These are phyloP conservation scores for Penicillium canariense DNA, from an alignment of 495 filamentous ascomycete species.

Conservation along the genomic window DNA sequence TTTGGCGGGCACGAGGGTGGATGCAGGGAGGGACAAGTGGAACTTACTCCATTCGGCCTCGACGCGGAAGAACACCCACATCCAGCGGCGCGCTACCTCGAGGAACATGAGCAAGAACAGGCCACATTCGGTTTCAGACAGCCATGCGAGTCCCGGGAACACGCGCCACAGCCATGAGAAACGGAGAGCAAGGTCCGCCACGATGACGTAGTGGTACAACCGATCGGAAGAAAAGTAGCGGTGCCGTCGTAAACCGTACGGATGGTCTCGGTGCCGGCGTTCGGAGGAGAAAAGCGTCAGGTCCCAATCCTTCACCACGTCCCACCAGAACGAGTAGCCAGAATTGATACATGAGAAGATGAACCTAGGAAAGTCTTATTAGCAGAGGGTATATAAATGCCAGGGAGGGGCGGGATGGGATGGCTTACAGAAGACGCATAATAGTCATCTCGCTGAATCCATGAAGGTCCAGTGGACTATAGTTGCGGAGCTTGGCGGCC, in stretches of 20 bases:
- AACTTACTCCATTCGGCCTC: constrained; percentile 84
- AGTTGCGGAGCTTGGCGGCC: constrained; percentile 68
- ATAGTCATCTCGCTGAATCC: constrained; percentile 57
- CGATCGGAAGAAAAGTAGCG: constrained; percentile 65
- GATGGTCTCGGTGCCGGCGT: constrained; percentile 56
- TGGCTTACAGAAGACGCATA: constrained; percentile 52
- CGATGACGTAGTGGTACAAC: constrained; percentile 80
- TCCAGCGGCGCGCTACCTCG: constrained; percentile 84
- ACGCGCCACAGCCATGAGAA: constrained; percentile 91
- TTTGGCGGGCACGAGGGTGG: background rate
- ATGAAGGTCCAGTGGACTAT: constrained; percentile 50
- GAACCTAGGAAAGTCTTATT: constrained; percentile 38
- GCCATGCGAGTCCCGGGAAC: constrained; percentile 71
- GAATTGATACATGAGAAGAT: constrained; percentile 74
- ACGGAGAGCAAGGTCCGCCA: constrained; percentile 73
- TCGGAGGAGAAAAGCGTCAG: constrained; percentile 68
- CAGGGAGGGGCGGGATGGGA: background rate
- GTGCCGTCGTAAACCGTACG: constrained; percentile 73
- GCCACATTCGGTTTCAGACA: constrained; percentile 78
- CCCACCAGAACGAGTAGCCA: constrained; percentile 96
- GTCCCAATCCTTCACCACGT: constrained; percentile 96
- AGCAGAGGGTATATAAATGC: background rate
- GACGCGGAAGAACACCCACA: constrained; percentile 94
- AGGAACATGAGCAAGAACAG: constrained; percentile 85
- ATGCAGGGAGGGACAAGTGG: background rate